Conservation (phyloP, 306 rosid species). For the Cicer pinnatifidum region DNA sequence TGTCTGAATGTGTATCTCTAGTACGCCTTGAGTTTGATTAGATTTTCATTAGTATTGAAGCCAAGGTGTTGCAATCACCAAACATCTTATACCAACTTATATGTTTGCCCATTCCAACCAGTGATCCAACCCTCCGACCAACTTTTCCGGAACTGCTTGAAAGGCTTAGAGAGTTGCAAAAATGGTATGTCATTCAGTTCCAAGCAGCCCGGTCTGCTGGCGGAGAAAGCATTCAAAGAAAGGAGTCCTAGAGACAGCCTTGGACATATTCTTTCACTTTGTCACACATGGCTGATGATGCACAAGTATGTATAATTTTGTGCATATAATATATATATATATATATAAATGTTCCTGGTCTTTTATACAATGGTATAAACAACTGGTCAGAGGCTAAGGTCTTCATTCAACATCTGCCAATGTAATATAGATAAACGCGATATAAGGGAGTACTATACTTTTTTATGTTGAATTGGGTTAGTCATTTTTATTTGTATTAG, state of each 20-base stretch:
- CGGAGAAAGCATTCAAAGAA: constrained; percentile 58
- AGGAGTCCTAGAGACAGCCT: constrained; percentile 59
- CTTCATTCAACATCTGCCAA: constrained; percentile 43
- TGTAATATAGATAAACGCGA: constrained; percentile 16
- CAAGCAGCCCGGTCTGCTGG: constrained; percentile 74
- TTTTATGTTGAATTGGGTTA: constrained; percentile 49
- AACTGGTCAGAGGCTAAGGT: constrained; percentile 30
- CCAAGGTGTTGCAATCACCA: neutral
- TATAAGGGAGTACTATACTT: constrained; percentile 43
- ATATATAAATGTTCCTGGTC: constrained; percentile 36
- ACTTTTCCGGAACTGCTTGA: constrained; percentile 85
- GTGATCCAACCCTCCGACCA: constrained; percentile 82
- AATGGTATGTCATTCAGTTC: constrained; percentile 64
- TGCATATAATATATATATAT: constrained; percentile 14
- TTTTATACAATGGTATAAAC: constrained; percentile 14
- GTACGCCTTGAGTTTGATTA: neutral
- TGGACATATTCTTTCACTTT: constrained; percentile 41
- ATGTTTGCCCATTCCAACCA: constrained; percentile 51
- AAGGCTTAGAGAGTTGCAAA: constrained; percentile 74
- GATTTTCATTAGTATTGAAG: constrained; percentile 5
- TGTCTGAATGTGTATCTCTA: neutral
- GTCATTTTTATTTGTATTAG: constrained; percentile 43
- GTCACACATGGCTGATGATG: constrained; percentile 37
- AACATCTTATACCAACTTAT: constrained; percentile 30
- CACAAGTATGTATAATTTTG: constrained; percentile 32